Evolutionary conservation across 495 filamentous ascomycete genomes (phyloP), one percentile per base, ranked within the genome.

Genomic region (Penicillium dipodomyicola): DNA sequence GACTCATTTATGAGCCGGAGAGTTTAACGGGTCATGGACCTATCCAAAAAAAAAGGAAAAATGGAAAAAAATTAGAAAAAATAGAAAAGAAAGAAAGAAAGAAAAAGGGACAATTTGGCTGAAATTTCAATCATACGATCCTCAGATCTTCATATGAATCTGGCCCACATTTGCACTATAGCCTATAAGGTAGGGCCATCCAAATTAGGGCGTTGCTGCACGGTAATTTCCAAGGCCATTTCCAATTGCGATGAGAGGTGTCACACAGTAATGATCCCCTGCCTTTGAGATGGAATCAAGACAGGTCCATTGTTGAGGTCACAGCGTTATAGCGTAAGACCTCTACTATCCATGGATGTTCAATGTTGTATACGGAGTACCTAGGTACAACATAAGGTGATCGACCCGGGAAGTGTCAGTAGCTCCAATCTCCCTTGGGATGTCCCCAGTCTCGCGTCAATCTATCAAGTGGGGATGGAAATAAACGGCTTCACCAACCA

Each of bases 401-500:
- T 48, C 15, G 30, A 25, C 17, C 48, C 20, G 33, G 15, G 43
- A 29, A 17, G 14, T 23, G 48, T 50, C 48, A 19, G 56, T 23
- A 55, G 54, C 64, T 61, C 58, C 52, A 59, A 25, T 39, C 33
- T 49, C 45, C 48, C 15, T 20, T 47, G 30, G 48, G 12, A 45
- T 57, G 47, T 54, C 35, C 47, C 63, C 59, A 23, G 22, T 23
- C 22, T 23, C 22, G 52, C 57, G 63, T 64, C 61, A 58, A 54
- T 37, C 39, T 40, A 37, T 37, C 39, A 48, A 62, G 58, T 63
- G 64, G 56, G 58, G 44, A 53, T 42, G 7, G 48, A 53, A 30
- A 61, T 67, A 64, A 67, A 67, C 64, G 61, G 57, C n/a, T 40
- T 27, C 46, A 50, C 64, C 64, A 67, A 61, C 58, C 58, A 62